These are phyloP conservation scores for Vitellaria paradoxa DNA, from an alignment of 179 eudicot genomes.

Conservation along the genomic window DNA sequence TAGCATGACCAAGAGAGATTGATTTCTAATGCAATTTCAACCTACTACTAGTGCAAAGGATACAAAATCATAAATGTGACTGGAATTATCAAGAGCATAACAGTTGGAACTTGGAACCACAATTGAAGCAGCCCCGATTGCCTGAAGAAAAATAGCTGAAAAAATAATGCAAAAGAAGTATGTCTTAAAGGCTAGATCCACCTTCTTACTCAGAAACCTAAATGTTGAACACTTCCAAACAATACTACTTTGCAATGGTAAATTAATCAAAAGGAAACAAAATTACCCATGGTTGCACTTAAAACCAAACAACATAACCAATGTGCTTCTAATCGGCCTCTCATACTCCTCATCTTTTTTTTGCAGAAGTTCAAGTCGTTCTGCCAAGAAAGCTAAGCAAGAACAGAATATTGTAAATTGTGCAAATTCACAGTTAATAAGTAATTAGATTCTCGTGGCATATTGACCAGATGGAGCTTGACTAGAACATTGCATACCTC, in stretches of 20 bases:
- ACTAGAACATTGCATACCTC: neutral
- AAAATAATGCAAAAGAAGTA: conserved; percentile 8
- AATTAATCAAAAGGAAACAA: neutral
- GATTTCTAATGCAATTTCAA: neutral
- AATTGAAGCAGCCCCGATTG: conserved; percentile 49
- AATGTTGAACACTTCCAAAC: too few relatives aligned
- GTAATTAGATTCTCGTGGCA: neutral
- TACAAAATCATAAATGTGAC: conserved; percentile 88
- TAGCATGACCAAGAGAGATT: neutral
- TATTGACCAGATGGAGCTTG: neutral
- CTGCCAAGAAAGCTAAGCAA: neutral
- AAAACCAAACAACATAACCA: conserved; percentile 2
- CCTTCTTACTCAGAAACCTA: neutral
- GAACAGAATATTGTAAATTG: neutral
- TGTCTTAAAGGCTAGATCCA: neutral
- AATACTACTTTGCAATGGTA: neutral
- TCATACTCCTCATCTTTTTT: conserved; percentile 14
- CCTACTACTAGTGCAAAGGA: conserved; percentile 36
- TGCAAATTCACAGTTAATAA: neutral
- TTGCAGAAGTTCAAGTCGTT: neutral
- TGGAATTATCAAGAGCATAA: conserved; percentile 83
- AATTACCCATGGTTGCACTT: conserved; percentile 7
- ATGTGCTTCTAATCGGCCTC: conserved; percentile 7
- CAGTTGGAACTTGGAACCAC: conserved; percentile 71
- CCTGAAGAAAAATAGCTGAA: conserved; percentile 49